Conservation (phyloP, 768 basidiomycete species). For the Boletus rubescentipes region DNA sequence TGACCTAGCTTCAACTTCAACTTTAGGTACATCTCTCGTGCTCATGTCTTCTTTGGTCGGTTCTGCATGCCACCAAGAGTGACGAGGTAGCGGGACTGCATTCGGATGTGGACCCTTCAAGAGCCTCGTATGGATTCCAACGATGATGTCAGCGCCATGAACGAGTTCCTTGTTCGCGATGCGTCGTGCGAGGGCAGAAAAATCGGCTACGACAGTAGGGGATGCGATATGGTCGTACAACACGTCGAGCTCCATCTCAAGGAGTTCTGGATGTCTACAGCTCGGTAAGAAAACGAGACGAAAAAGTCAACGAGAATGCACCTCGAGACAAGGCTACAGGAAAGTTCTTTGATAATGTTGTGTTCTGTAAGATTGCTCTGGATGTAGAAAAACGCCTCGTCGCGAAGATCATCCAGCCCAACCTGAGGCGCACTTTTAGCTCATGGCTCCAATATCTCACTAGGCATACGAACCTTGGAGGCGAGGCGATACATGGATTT, state of each 20-base stretch:
- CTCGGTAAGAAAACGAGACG: background rate
- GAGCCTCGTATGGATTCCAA: constrained; percentile 18
- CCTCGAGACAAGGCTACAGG: constrained; percentile 21
- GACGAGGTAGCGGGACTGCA: too few relatives aligned
- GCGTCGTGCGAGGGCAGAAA: constrained; percentile 13
- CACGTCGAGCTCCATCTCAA: constrained; percentile 19
- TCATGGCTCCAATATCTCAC: background rate
- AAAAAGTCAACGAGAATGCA: background rate
- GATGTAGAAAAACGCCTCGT: constrained; percentile 17
- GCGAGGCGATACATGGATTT: constrained; percentile 47
- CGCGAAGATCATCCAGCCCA: constrained; percentile 18
- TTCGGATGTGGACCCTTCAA: background rate
- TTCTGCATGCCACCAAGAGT: too few relatives aligned
- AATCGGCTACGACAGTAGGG: constrained; percentile 2
- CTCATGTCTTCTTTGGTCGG: too few relatives aligned
- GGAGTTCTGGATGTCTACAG: constrained; percentile 10
- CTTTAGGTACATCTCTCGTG: too few relatives aligned
- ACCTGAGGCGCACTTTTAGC: constrained; percentile 6
- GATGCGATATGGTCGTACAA: constrained; percentile 7
- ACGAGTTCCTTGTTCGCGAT: constrained; percentile 20
- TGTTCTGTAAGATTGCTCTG: constrained; percentile 14
- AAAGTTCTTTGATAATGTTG: constrained; percentile 27
- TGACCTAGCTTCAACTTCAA: too few relatives aligned
- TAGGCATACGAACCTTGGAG: constrained; percentile 29
- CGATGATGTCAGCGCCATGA: constrained; percentile 21